Conservation (phyloP, 164 flowering plant species). For the Nelumbo lutea region DNA sequence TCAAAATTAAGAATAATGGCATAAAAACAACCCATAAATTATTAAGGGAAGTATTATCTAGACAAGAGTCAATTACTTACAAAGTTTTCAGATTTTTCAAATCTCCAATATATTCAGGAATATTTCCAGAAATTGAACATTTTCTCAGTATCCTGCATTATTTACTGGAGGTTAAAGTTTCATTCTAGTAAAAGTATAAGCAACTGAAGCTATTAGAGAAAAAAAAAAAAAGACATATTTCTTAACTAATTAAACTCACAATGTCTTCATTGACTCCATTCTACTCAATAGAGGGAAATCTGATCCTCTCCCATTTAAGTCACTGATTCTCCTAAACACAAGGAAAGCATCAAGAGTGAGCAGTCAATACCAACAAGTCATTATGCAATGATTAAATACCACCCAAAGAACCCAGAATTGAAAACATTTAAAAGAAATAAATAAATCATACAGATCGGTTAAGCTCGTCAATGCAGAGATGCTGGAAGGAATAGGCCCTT, state of each 20-base stretch:
- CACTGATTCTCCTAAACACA: constrained; percentile 59
- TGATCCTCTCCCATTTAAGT: constrained; percentile 45
- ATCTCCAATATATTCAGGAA: constrained; percentile 60
- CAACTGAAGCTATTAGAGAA: background rate
- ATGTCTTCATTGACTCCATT: constrained; percentile 44
- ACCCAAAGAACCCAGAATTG: background rate
- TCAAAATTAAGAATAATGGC: no score
- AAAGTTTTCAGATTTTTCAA: constrained; percentile 44
- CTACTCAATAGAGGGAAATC: constrained; percentile 46
- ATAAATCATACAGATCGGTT: constrained; percentile 49
- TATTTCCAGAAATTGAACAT: constrained; percentile 47
- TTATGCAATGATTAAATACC: background rate
- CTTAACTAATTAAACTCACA: constrained; percentile 36
- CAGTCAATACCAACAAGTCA: background rate
- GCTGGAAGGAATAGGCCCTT: constrained; percentile 70
- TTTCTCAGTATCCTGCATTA: constrained; percentile 55
- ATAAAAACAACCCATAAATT: no score
- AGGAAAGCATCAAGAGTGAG: background rate
- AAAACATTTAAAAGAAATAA: background rate
- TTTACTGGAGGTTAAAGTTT: background rate
- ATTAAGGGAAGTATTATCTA: no score
- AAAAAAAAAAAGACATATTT: no score
- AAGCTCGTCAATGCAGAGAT: constrained; percentile 56
- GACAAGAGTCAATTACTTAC: constrained; percentile 33
- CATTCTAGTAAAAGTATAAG: background rate